These are phyloP conservation scores for Penicillium olsonii DNA, from an alignment of 2,329 filamentous ascomycete species.

Conservation along the genomic window DNA sequence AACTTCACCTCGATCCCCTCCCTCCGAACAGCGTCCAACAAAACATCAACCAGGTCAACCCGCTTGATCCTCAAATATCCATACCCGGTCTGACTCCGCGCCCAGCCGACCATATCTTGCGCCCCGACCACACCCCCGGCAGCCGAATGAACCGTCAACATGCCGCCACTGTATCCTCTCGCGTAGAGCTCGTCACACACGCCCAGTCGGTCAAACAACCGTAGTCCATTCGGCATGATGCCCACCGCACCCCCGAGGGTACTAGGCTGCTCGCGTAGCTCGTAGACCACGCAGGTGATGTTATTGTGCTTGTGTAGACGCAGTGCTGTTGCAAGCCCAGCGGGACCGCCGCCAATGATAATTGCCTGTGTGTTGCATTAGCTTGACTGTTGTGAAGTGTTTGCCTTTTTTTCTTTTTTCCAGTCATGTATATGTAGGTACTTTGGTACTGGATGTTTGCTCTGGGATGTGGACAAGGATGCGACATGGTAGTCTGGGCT, in stretches of 20 bases:
- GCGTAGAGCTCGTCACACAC: constrained; percentile 24
- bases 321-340: constrained; percentile 17
- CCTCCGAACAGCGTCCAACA: constrained; percentile 24
- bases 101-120: constrained; percentile 18
- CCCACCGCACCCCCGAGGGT: constrained; percentile 34
- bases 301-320: constrained; percentile 15
- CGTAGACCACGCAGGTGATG: constrained; percentile 28
- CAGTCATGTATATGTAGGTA: neutral
- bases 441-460: neutral
- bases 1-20: constrained; percentile 29
- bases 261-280: constrained; percentile 29
- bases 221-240: constrained; percentile 33
- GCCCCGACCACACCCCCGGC: constrained; percentile 19
- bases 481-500: neutral
- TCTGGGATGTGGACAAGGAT: neutral
- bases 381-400: neutral
- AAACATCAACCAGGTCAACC: constrained; percentile 29
- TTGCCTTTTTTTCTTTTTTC: constrained; percentile 9
- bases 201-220: constrained; percentile 28
- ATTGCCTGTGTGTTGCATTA: constrained; percentile 9
- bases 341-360: constrained; percentile 19
- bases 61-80: constrained; percentile 33
- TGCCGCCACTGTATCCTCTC: constrained; percentile 16
- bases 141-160: constrained; percentile 27
- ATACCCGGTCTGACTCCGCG: constrained; percentile 29